These are phyloP conservation scores for Phialocephala subalpina DNA, from an alignment of 2,329 filamentous ascomycete species.

Conservation along the genomic window DNA sequence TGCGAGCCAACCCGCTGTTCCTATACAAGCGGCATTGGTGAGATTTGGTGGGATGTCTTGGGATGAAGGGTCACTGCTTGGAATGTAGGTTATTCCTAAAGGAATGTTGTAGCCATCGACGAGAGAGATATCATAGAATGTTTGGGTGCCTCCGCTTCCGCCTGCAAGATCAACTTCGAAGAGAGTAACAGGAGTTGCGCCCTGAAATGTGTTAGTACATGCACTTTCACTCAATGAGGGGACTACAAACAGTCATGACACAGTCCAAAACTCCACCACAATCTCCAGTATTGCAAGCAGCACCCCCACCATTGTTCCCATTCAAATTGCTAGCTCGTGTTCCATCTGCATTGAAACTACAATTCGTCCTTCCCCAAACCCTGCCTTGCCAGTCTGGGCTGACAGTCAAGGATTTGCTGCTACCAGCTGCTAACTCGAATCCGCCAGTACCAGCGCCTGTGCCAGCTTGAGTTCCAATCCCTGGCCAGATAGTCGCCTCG, in stretches of 20 bases:
- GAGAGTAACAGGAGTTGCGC: conserved; percentile 76
- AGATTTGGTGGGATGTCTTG: conserved; percentile 75
- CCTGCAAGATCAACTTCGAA: conserved; percentile 83
- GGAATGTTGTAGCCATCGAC: conserved; percentile 88
- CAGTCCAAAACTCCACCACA: conserved; percentile 77
- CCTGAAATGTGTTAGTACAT: conserved; percentile 53
- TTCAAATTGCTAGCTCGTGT: conserved; percentile 56
- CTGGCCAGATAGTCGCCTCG: conserved; percentile 76
- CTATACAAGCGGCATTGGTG: conserved; percentile 80
- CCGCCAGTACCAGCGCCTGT: conserved; percentile 71
- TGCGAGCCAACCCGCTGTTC: conserved; percentile 68
- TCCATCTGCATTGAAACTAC: conserved; percentile 74
- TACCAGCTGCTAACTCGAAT: conserved; percentile 69
- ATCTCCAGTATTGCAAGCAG: conserved; percentile 77
- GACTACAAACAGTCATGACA: conserved; percentile 66
- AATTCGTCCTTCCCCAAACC: conserved; percentile 86
- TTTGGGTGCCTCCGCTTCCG: conserved; percentile 65
- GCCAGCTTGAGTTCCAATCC: conserved; percentile 76
- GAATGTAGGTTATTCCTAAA: conserved; percentile 67
- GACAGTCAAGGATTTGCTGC: conserved; percentile 68
- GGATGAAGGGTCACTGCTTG: conserved; percentile 67
- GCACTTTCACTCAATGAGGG: conserved; percentile 8
- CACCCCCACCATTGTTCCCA: conserved; percentile 51
- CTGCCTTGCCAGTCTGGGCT: conserved; percentile 81
- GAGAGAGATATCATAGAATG: conserved; percentile 85